Evolutionary conservation across 192 early-diverging fungal genomes (phyloP), one percentile per base, ranked within the genome.

Genomic region (Gigaspora rosea): DNA sequence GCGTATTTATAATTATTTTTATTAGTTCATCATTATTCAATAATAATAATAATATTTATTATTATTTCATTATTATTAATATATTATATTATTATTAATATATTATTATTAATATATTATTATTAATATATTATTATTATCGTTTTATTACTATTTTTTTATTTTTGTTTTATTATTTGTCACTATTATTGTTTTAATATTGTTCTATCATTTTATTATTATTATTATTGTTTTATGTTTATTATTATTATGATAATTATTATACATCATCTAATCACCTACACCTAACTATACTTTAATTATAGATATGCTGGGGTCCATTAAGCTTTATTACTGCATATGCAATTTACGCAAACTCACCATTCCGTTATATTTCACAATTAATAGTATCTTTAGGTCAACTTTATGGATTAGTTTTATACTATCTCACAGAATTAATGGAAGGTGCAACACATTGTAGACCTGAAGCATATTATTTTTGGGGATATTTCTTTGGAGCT

Each of bases 401-500:
- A 80, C 74, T 97, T 35, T 95, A 94, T 81, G 93, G 94, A 50
- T 90, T 92, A 74, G 86, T 94, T 0, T 82, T 96, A 51, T 98
- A 98, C 81, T 94, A 92, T 80, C 59, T 85, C 15, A 94, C 93
- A 15, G 88, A 90, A 61, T 82, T 82, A 54, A 85, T 91, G 57
- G 89, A 95, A 81, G 90, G 90, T 22, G 88, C 85, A 56, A 84
- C 84, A 32, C 86, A 91, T 81, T 90, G 87, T 71, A 85, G 89
- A 74, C 92, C 94, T 8, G 86, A 91, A 74, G 89, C 94, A 10
- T 85, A 88, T 81, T 95, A 98, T 86, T 95, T 92, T 78, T 96
- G 90, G 86, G 88, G 92, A 69, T 98, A 98, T 88, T 97, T 98
- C 87, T 87, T 91, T 6, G 82, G 87, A 47, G 83, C 96, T 78